Percentiles rank a stretch among this genome's conserved stretches.
phyloP scores from a whole-genome alignment of 768 basidiomycete genomes.

The Tubosaeta brunneosetosa region DNA sequence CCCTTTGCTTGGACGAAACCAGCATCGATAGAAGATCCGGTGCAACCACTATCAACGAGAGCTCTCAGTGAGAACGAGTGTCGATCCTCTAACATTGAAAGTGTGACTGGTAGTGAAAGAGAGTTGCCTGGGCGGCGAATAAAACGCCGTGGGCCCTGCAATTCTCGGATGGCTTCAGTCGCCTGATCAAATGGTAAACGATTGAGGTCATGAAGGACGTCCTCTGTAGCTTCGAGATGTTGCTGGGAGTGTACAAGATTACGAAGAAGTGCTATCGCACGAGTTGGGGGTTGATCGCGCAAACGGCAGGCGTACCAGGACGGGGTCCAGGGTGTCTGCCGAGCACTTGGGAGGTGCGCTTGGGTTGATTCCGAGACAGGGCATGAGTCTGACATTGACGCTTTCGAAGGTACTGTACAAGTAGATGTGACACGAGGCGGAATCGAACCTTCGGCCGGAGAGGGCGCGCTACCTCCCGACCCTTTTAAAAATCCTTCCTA shows the following conservation, averaged over 20 bases:
- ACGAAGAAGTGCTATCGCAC: not conserved
- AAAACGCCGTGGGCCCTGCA: constrained; percentile 1
- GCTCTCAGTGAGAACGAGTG: not conserved
- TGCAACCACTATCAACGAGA: constrained; percentile 21
- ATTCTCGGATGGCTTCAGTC: constrained; percentile 3
- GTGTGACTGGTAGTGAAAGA: not conserved
- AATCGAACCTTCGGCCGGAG: not conserved
- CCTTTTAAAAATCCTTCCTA: constrained; percentile 1
- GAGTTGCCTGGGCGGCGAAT: constrained; percentile 1
- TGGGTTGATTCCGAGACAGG: too few species aligned
- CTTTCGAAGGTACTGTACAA: not conserved
- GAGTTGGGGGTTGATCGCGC: not conserved
- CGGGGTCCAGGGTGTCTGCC: not conserved
- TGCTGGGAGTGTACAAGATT: not conserved
- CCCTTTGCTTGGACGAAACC: constrained; percentile 6
- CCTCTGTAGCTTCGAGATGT: not conserved
- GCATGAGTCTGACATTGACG: not conserved
- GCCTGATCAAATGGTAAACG: not conserved
- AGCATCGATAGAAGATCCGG: constrained; percentile 18
- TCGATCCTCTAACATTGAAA: constrained; percentile 2
- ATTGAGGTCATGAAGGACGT: not conserved
- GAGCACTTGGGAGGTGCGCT: not conserved
- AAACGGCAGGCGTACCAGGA: constrained; percentile 5
- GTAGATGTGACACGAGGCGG: not conserved
- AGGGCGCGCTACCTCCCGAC: not conserved